Base-by-base conservation (phyloP, 1,284 basidiomycete genomes). In the Rhodotorula sp. region DNA sequence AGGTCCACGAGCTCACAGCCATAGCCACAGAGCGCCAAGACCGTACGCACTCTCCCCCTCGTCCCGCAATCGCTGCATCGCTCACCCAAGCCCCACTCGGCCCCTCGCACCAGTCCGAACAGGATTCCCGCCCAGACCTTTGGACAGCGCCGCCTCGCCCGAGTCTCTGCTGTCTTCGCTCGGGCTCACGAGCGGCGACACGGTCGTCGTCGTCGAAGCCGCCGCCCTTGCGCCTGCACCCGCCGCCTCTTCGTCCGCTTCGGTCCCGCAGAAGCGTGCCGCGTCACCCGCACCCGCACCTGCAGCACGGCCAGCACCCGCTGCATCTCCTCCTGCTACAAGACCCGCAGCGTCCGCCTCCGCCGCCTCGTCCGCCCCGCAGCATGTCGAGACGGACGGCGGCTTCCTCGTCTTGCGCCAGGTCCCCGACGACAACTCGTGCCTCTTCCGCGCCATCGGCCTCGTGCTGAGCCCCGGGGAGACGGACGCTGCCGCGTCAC, bases 401-500 rank as follows among this genome's bases (percentile, higher is more conserved):
- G 72, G 74, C 4, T 71, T 44, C 53, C 67, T 76, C 23, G 64
- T 71, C 17, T 61, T 70, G 13, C 72, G 74, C 21, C 67, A 77
- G 21, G 75, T 78, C 3, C 77, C 78, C 17, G 77, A 78, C 64
- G 74, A 78, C 67, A 76, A 77, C 77, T 91, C 92, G 7, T 97
- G 94, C 81, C 84, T 97, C 50, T 97, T 97, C 83, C 90, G 90
- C 8, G 89, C 92, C 3, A 84, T 93, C 49, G 91, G 90, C 8
- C 84, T 96, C 55, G 84, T 95, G 7, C 92, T 97, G 77, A 88
- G 90, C 79, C 92, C 93, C 76, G 87, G 88, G 63, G 89, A 90
- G 21, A 80, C 84, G 27, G 89, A 89, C 66, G 88, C 90, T 16
- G 78, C 77, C 0, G 66, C 79, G 7, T 70, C 68, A n/a, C 62